Percentiles rank a stretch among this genome's conserved stretches.
phyloP scores from a whole-genome alignment of 768 basidiomycete species.

The Boletus coccyginus region DNA sequence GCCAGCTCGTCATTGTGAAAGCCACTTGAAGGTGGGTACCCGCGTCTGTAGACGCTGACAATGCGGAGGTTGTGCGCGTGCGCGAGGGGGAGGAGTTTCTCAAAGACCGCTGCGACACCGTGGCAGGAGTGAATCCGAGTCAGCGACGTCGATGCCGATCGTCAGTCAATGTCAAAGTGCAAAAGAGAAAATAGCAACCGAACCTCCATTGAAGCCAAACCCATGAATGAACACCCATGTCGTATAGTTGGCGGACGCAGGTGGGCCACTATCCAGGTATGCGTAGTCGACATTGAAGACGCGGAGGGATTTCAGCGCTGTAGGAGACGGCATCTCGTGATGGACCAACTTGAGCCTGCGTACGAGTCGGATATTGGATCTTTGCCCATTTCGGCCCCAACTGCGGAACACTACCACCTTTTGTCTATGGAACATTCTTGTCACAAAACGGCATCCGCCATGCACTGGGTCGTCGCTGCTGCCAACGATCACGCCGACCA shows the following conservation, averaged over 20 bases:
- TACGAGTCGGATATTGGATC: too few species aligned
- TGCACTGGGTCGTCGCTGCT: too few species aligned
- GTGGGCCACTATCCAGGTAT: constrained; percentile 23
- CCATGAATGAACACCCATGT: constrained; percentile 24
- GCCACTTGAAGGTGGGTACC: constrained; percentile 25
- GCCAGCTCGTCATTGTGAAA: constrained; percentile 15
- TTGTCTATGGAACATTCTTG: too few species aligned
- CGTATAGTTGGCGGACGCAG: constrained; percentile 15
- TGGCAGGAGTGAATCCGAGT: not conserved
- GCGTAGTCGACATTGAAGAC: constrained; percentile 16
- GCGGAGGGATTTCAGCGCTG: constrained; percentile 8
- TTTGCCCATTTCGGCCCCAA: too few species aligned
- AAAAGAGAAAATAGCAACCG: not conserved
- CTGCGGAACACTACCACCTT: too few species aligned
- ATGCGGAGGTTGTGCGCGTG: constrained; percentile 20
- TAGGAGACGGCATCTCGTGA: constrained; percentile 1
- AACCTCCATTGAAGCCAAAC: constrained; percentile 23
- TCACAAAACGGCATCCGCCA: too few species aligned
- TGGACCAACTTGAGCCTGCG: too few species aligned
- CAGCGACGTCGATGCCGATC: not conserved
- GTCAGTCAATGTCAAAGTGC: too few species aligned
- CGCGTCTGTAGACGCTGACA: constrained; percentile 26
- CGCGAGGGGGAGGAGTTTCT: constrained; percentile 25
- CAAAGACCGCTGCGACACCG: constrained; percentile 1
- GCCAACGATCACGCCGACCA: too few species aligned